Percentiles rank a stretch among this genome's conserved stretches.
These are phyloP conservation scores for Polytrichum commune DNA, from an alignment of 225 moss, liverwort and hornwort genomes.

Conservation along the genomic window DNA sequence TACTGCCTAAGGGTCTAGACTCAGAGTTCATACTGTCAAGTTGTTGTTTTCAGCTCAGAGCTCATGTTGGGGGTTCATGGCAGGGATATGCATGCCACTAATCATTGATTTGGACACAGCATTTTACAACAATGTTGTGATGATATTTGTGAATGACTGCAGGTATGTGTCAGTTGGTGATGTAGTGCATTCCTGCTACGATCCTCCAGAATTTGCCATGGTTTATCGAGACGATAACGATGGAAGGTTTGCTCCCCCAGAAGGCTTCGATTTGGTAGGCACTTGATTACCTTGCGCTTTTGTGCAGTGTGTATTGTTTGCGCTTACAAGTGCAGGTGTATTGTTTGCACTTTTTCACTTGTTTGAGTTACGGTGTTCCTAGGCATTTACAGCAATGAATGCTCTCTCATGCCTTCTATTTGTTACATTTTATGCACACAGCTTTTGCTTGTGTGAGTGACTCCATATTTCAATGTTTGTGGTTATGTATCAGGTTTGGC, in stretches of 20 bases:
- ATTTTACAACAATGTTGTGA: background rate
- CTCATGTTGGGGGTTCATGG: too few species aligned
- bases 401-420: too few species aligned
- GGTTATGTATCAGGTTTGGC: constrained; percentile 62
- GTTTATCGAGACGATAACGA: constrained; percentile 80
- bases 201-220: constrained; percentile 76
- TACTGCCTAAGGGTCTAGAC: background rate
- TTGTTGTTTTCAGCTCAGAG: too few species aligned
- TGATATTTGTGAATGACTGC: constrained; percentile 9
- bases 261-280: constrained; percentile 91
- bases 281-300: constrained; percentile 3
- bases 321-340: too few species aligned
- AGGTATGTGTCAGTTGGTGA: constrained; percentile 91
- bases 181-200: constrained; percentile 77
- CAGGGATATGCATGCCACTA: too few species aligned
- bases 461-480: background rate
- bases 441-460: too few species aligned
- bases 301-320: too few species aligned
- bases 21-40: too few species aligned
- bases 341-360: background rate
- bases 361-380: background rate
- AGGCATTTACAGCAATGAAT: background rate
- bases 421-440: too few species aligned
- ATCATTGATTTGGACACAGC: background rate
- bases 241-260: constrained; percentile 67